These are phyloP conservation scores for Cytauxzoon felis DNA, from an alignment of 169 alveolate species.

Conservation along the genomic window DNA sequence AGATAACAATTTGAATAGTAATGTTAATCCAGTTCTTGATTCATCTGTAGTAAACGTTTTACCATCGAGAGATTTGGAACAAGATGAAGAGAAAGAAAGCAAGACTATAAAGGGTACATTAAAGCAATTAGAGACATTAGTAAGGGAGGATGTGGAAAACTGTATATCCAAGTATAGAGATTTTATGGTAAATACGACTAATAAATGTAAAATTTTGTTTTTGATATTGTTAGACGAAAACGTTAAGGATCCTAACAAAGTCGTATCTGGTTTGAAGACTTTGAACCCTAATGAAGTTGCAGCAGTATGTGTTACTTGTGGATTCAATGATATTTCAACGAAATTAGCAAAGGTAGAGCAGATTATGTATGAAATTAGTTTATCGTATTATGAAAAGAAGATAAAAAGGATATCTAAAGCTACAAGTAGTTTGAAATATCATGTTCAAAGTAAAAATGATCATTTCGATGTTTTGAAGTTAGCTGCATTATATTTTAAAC, in stretches of 20 bases:
- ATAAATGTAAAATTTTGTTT: slow-evolving; percentile 37
- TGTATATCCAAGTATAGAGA: slow-evolving; percentile 7
- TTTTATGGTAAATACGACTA: slow-evolving; percentile 5
- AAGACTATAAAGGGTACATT: slow-evolving; percentile 1
- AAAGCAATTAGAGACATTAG: slow-evolving; percentile 23
- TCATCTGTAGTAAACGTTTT: slow-evolving; percentile 8
- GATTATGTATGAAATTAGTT: slow-evolving; percentile 25
- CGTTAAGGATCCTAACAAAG: slow-evolving; percentile 50
- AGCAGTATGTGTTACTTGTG: slow-evolving; percentile 58
- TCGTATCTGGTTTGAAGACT: slow-evolving; percentile 35
- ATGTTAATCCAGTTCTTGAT: slow-evolving; percentile 1
- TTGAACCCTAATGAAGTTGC: slow-evolving; percentile 50
- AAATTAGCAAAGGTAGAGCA: slow-evolving; percentile 46
- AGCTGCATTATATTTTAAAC: slow-evolving; percentile 26
- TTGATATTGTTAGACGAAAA: slow-evolving; percentile 29
- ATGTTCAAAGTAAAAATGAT: not conserved
- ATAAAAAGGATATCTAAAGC: slow-evolving; percentile 16
- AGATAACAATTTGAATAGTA: not conserved
- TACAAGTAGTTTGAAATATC: slow-evolving; percentile 10
- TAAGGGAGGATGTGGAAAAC: slow-evolving; percentile 47
- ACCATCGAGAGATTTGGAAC: not conserved
- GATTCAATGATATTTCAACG: slow-evolving; percentile 20
- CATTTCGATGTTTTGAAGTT: slow-evolving; percentile 25
- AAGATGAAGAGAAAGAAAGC: slow-evolving; percentile 1
- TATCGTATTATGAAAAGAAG: slow-evolving; percentile 54